Evolutionary conservation across 2,329 filamentous ascomycete genomes (phyloP), one percentile per base, ranked within the genome.

Genomic region (Botrytis aclada): DNA sequence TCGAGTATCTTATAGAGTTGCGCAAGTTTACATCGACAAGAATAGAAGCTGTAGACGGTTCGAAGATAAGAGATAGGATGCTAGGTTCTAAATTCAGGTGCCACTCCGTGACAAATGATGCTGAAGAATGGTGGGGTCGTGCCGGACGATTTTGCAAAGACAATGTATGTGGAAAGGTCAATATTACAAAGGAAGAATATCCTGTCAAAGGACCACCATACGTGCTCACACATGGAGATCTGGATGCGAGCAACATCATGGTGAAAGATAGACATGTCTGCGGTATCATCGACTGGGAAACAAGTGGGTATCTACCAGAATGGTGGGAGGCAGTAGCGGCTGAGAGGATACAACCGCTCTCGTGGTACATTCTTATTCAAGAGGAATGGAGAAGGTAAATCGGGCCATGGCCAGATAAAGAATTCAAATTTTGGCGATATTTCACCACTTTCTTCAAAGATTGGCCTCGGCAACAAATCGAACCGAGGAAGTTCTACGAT

Each of bases 391-490:
- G 16, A n/a, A 5, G 3, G 3, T 22, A 62, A 39, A 3, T 62
- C 14, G 60, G 60, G 34, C 32, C 56, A 14, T 60, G 20, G 56
- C 56, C 56, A 22, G 32, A 32, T 4, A 9, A 14, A 39, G 58
- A 61, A 37, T 3, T 9, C 3, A 14, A 18, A 16, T 39, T 61
- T 25, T n/a, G n/a, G n/a, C n/a, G n/a, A n/a, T n/a, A n/a, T 61
- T 22, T 1, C 12, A 39, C n/a, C 0, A n/a, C 1, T 14, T 61
- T 6, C 20, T 25, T 16, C 56, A 6, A 10, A 0, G 56, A 60
- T 1, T 32, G 22, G 1, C 0, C 10, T 2, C 7, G 1, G 2
- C 4, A 0, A 8, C 1, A 20, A 8, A 2, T 43, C 18, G 41
- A 2, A 10, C 14, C 34, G 34, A 0, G 1, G 10, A 4, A 16